These are phyloP conservation scores for Vanderwaltozyma polyspora DNA, from an alignment of 805 yeast species.

Conservation along the genomic window DNA sequence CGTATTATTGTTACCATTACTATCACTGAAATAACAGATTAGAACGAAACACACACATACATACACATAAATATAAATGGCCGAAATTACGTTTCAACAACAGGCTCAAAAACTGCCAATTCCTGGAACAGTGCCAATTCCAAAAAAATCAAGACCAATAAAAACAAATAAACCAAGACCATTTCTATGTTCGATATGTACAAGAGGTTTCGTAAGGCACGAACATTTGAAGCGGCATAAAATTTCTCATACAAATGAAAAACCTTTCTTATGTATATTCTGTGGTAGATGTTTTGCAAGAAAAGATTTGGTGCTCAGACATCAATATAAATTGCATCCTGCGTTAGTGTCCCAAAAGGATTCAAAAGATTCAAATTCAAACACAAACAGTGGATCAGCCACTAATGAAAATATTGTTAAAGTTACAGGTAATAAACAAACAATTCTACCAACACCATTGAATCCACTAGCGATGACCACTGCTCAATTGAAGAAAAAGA, in stretches of 20 bases:
- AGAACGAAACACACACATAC: not conserved
- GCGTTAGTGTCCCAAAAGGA: constrained; percentile 26
- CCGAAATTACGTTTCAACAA: not conserved
- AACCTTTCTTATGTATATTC: constrained; percentile 91
- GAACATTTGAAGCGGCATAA: constrained; percentile 94
- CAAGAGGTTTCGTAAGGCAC: constrained; percentile 88
- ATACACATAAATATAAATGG: not conserved
- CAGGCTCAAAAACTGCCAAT: not conserved
- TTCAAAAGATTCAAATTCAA: not conserved
- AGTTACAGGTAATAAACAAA: constrained; percentile 30
- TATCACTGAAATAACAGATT: too few species aligned
- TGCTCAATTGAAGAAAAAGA: constrained; percentile 24
- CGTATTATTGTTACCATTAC: too few species aligned
- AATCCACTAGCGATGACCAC: constrained; percentile 21
- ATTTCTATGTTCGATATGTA: constrained; percentile 78
- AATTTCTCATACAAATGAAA: constrained; percentile 88
- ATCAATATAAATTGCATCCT: constrained; percentile 85
- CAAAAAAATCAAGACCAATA: constrained; percentile 71
- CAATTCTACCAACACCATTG: constrained; percentile 26
- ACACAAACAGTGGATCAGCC: not conserved
- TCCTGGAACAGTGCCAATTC: constrained; percentile 47
- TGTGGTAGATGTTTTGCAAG: constrained; percentile 95
- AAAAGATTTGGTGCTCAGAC: constrained; percentile 76
- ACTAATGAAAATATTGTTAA: constrained; percentile 24
- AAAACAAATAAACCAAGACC: constrained; percentile 93